These are phyloP conservation scores for Alternaria novae-zelandiae DNA, from an alignment of 2,329 filamentous ascomycete species.

Conservation along the genomic window DNA sequence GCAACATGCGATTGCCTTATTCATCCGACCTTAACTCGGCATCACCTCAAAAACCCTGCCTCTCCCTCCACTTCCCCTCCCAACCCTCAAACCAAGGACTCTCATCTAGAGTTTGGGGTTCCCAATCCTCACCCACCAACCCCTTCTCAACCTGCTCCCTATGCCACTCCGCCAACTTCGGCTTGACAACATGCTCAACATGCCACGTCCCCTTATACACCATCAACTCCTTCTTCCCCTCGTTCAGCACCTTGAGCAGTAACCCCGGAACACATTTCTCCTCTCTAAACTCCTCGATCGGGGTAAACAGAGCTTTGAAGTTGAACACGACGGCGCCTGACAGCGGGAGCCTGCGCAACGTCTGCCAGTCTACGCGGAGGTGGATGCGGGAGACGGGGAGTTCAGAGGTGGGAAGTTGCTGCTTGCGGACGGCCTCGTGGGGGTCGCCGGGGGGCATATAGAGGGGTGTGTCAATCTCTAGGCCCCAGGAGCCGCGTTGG, in stretches of 20 bases:
- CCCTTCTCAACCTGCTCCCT: constrained; percentile 70
- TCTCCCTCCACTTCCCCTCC: constrained; percentile 73
- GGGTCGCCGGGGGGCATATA: constrained; percentile 75
- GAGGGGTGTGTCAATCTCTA: constrained; percentile 77
- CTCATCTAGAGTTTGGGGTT: constrained; percentile 72
- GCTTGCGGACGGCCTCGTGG: constrained; percentile 65
- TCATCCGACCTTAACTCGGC: neutral
- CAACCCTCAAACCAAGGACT: constrained; percentile 78
- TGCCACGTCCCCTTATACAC: constrained; percentile 85
- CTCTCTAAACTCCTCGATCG: constrained; percentile 69
- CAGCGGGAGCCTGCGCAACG: constrained; percentile 76
- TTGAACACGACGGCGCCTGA: constrained; percentile 82
- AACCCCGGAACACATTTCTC: constrained; percentile 77
- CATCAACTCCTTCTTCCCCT: constrained; percentile 74
- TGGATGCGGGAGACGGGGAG: constrained; percentile 67
- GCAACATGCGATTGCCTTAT: neutral
- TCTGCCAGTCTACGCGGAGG: constrained; percentile 88
- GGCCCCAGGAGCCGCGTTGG: constrained; percentile 82
- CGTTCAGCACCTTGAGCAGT: constrained; percentile 70
- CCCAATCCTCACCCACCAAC: constrained; percentile 67
- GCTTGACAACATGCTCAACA: constrained; percentile 74
- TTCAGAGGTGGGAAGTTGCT: constrained; percentile 58
- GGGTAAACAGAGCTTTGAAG: constrained; percentile 86
- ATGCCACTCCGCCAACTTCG: constrained; percentile 68
- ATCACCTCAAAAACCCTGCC: constrained; percentile 63